A percentile compares a stretch with the other conserved stretches of the same genome.
Evolutionary conservation across 768 basidiomycete species (phyloP).

Genomic region (Rhizopogon salebrosus): DNA sequence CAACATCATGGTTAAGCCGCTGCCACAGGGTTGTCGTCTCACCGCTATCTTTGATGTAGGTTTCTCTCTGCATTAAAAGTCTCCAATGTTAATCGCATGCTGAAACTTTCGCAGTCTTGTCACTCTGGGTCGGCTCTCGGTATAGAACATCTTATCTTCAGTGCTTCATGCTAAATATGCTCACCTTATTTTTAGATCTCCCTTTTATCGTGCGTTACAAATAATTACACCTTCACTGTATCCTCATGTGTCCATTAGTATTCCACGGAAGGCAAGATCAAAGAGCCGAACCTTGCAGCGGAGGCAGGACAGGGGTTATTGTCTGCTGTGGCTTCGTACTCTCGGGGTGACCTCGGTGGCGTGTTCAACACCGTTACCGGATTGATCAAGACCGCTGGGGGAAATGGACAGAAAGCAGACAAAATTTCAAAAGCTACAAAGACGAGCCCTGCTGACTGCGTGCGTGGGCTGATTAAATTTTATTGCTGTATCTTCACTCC

Average conservation of each 20-base stretch:
- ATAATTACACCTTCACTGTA: not conserved
- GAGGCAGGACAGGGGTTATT: conserved; percentile 87
- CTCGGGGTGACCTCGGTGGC: conserved; percentile 75
- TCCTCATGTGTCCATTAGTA: conserved; percentile 43
- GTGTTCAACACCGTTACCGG: conserved; percentile 70
- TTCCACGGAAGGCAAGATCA: conserved; percentile 92
- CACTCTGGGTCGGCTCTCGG: conserved; percentile 89
- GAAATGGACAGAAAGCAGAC: conserved; percentile 57
- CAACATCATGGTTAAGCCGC: conserved; percentile 68
- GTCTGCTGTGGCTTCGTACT: conserved; percentile 72
- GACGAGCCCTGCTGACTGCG: conserved; percentile 82
- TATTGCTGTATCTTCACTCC: not conserved
- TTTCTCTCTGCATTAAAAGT: not conserved
- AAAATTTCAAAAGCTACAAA: conserved; percentile 55
- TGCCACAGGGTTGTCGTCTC: conserved; percentile 84
- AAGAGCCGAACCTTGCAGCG: conserved; percentile 84
- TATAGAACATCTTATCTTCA: conserved; percentile 23
- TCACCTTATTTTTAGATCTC: conserved; percentile 44
- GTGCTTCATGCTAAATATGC: not conserved
- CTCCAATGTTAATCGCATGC: not conserved
- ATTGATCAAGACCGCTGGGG: conserved; percentile 71
- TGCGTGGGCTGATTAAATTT: conserved; percentile 34
- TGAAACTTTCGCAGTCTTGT: conserved; percentile 50
- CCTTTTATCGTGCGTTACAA: conserved; percentile 52
- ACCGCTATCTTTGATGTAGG: conserved; percentile 79